Percentiles rank a stretch among this genome's conserved stretches.
Conservation (phyloP, 108 stramenopile species). For the Nitzschia sp. region DNA sequence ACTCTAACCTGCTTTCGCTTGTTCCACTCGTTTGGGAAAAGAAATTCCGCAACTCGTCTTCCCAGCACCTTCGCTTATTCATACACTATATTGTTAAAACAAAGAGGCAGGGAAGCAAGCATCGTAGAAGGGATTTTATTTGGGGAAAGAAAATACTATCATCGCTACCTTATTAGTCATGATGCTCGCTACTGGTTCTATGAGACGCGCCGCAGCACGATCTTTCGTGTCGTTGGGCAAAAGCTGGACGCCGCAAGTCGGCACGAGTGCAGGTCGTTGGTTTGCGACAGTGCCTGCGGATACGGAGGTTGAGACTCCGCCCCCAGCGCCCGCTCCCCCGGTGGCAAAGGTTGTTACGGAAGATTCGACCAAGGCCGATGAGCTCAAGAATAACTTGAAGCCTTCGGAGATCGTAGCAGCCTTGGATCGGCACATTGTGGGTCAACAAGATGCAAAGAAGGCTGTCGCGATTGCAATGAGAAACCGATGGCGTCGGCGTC, state of each 20-base stretch:
- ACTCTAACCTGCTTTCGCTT: too few relatives aligned
- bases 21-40: too few relatives aligned
- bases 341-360: neutral
- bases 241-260: neutral
- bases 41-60: too few relatives aligned
- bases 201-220: neutral
- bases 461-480: slow-evolving; percentile 98
- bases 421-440: slow-evolving; percentile 93
- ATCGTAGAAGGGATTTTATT: too few relatives aligned
- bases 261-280: slow-evolving; percentile 1
- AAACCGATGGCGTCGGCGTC: slow-evolving; percentile 97
- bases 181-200: slow-evolving; percentile 3
- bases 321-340: neutral
- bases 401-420: slow-evolving; percentile 81
- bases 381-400: slow-evolving; percentile 49
- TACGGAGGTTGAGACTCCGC: neutral
- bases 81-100: too few relatives aligned
- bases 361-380: neutral
- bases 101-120: too few relatives aligned
- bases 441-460: slow-evolving; percentile 94
- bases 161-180: too few relatives aligned
- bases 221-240: neutral
- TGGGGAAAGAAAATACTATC: too few relatives aligned
- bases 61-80: too few relatives aligned
- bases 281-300: slow-evolving; percentile 14